Evolutionary conservation across 805 yeast genomes (phyloP).

Genomic region (Myxozyma mucilagina): DNA sequence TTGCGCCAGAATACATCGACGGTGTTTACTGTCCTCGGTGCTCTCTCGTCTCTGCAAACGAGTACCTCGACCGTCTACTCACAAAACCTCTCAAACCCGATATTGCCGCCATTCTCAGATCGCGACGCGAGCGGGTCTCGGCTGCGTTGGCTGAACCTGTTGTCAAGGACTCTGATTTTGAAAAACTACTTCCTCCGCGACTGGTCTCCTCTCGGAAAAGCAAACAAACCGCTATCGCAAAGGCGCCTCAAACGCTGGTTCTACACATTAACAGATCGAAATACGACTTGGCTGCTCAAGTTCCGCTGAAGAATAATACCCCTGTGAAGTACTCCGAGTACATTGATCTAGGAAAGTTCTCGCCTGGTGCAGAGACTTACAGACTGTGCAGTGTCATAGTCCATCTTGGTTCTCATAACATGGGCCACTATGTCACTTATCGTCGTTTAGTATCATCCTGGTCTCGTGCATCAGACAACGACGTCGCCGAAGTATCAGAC

Average conservation of each 20-base stretch:
- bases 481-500: constrained; percentile 75
- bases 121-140: constrained; percentile 52
- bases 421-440: constrained; percentile 92
- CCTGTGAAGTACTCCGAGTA: constrained; percentile 68
- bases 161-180: constrained; percentile 78
- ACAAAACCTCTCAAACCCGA: constrained; percentile 1
- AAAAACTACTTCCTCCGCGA: constrained; percentile 58
- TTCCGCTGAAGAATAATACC: constrained; percentile 80
- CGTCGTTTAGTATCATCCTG: constrained; percentile 71
- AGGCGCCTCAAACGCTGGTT: constrained; percentile 80
- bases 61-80: constrained; percentile 33
- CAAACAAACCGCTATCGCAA: constrained; percentile 73
- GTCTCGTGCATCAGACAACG: constrained; percentile 95
- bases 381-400: constrained; percentile 81
- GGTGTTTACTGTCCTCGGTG: constrained; percentile 95
- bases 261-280: constrained; percentile 92
- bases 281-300: constrained; percentile 81
- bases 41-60: constrained; percentile 52
- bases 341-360: not conserved
- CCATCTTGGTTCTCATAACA: constrained; percentile 93
- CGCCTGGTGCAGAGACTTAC: constrained; percentile 38
- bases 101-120: constrained; percentile 40
- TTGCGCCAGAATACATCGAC: constrained; percentile 78
- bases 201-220: constrained; percentile 71
- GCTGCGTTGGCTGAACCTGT: constrained; percentile 61